Conservation (phyloP, 176 grass and related monocot genomes). For the Musa schizocarpa region DNA sequence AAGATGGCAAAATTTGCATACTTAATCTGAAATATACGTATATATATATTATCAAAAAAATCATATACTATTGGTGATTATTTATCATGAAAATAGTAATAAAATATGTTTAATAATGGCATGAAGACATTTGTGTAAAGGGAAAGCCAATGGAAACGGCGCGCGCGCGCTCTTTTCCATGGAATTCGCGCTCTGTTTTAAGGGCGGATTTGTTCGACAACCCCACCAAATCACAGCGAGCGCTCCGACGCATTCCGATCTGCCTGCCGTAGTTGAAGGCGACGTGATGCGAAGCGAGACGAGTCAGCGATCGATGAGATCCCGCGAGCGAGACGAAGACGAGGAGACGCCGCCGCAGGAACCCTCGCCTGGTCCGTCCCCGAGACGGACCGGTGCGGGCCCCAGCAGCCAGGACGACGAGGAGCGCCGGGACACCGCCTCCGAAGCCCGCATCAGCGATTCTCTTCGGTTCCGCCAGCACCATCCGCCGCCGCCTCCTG, state of each 20-base stretch:
- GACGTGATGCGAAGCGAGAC: not conserved
- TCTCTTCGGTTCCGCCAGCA: conserved; percentile 14
- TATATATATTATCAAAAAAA: too few relatives aligned
- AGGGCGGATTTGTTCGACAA: too few relatives aligned
- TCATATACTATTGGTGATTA: too few relatives aligned
- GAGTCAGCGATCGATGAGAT: conserved; percentile 3
- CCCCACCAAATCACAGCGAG: too few relatives aligned
- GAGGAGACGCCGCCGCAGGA: not conserved
- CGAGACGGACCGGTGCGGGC: not conserved
- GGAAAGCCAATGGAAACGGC: too few relatives aligned
- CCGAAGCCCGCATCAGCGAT: conserved; percentile 22
- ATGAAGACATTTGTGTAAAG: too few relatives aligned
- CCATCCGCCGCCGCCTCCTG: not conserved
- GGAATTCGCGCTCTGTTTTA: too few relatives aligned
- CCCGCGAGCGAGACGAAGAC: conserved; percentile 1
- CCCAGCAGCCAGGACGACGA: conserved; percentile 3
- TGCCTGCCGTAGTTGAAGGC: not conserved
- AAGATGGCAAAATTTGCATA: too few relatives aligned
- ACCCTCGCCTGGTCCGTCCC: not conserved
- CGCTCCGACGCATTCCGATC: not conserved
- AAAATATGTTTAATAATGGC: too few relatives aligned
- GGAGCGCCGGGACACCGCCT: not conserved
- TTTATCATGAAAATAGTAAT: too few relatives aligned
- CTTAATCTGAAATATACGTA: too few relatives aligned
- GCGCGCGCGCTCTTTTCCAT: too few relatives aligned